Base-by-base conservation (phyloP, 768 basidiomycete species). In the Phlebiopsis gigantea region DNA sequence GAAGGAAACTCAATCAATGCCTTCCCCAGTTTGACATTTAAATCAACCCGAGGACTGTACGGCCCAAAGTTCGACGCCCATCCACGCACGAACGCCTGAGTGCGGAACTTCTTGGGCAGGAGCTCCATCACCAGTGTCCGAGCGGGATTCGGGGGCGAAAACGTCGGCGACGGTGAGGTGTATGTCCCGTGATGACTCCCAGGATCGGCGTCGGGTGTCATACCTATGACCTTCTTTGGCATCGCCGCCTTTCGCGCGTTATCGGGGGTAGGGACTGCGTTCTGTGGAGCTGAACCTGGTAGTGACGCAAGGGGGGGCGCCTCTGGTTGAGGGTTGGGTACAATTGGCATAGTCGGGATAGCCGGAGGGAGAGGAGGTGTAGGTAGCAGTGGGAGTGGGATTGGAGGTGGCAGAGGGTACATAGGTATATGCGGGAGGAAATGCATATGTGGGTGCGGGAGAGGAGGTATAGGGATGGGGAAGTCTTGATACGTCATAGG, bases 41-140 rank as follows among this genome's bases (percentile, higher is more conserved):
- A 15, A 6, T 66, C 62, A 21, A 66, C 44, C 19, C 63, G 61
- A 8, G 25, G 58, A 19, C 22, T 9, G 19, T 28, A 14, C 9
- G 49, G 43, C 1, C 57, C 61, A 34, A 65, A 64, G 1, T 46
- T 42, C 39, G 49, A 57, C 4, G 63, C 65, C 68, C 66, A 68
- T 0, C 24, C 21, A 5, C 39, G 53, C 15, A 68, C 60, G 57
- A 69, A 69, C 3, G 49, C 30, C 5, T 30, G n/a, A 12, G 42
- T 56, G 22, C 68, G 66, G 51, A 61, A 66, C 47, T 59, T 65
- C 59, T 64, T 66, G 10, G 68, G 68, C 2, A 67, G 46, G 12
- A 61, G 57, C 14, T 63, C 67, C 49, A 69, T 53, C 21, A 69
- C 62, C 6, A 69, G 57, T 12, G 64, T 64, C 22, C 65, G 58